Base-by-base conservation (phyloP, 1,284 basidiomycete species). In the Butyriboletus pseudospeciosus region DNA sequence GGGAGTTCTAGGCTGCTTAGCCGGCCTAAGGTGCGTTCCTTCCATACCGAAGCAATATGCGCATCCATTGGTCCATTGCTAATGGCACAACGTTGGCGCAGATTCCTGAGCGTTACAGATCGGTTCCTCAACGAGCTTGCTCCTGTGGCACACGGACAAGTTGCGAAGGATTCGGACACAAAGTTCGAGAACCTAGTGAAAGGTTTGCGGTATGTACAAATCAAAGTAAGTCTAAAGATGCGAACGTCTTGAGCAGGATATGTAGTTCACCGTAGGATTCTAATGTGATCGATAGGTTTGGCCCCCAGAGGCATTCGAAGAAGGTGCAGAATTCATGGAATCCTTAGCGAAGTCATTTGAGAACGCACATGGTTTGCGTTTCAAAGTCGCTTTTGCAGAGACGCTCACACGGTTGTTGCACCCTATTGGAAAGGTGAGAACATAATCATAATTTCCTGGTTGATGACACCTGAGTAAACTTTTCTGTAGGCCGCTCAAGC, bases 281-380 rank as follows among this genome's bases (percentile, higher is more conserved):
- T 47, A 46, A 58, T 45, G 0, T 49, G 25, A 38, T 53, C 8
- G 9, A 43, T 62, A 92, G 90, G 91, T 95, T 37, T 98, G 93
- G 81, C 95, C 95, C 0, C 90, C 93, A 41, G 90, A 95, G 66
- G 84, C 88, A 4, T 95, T 98, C 58, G 95, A 98, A 69, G 90
- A 96, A 71, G 92, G 91, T 4, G 90, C 94, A 6, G 94, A 98
- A 61, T 97, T 98, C 64, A 75, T 98, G 70, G 86, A 92, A 51
- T 81, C 84, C 3, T 73, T 98, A 12, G 86, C 93, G 0, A 87
- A 86, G 57, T 86, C 88, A 2, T 98, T 94, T 65, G 86, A 83
- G 32, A 84, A 90, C 58, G 85, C 92, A 0, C 94, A 95, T 64
- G 95, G 95, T 10, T 78, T 84, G 50, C 81, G 85, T 34, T 75